phyloP scores from a whole-genome alignment of 441 rosid genomes.

The Croton laevigatus region DNA sequence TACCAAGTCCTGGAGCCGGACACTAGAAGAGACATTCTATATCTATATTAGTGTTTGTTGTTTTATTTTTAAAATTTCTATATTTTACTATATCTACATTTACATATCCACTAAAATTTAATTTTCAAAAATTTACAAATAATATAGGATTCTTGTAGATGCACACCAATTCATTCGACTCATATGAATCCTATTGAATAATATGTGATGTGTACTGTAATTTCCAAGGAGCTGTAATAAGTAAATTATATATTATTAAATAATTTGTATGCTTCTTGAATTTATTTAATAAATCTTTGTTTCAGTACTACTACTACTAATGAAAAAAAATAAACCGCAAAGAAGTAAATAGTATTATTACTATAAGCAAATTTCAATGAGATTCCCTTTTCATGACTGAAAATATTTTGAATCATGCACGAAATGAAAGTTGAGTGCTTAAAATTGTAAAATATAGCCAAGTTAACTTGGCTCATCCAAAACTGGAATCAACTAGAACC shows the following conservation, averaged over 20 bases:
- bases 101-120: too few species aligned
- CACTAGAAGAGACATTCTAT: neutral
- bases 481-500: neutral
- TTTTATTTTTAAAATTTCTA: neutral
- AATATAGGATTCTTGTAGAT: too few species aligned
- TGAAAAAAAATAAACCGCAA: neutral
- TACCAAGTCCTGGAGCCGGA: neutral
- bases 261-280: too few species aligned
- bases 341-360: neutral
- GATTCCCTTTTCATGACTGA: neutral
- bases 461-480: constrained; percentile 2
- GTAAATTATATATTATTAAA: neutral
- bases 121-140: too few species aligned
- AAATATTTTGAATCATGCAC: neutral
- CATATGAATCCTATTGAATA: neutral
- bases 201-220: neutral
- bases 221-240: neutral
- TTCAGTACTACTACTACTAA: neutral
- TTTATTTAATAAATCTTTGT: neutral
- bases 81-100: too few species aligned
- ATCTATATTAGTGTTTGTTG: neutral
- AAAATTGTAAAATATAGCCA: neutral
- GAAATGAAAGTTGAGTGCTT: neutral
- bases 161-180: too few species aligned
- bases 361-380: neutral